These are phyloP conservation scores for Lichtheimia hyalospora DNA, from an alignment of 371 early-diverging fungal genomes.

Conservation along the genomic window DNA sequence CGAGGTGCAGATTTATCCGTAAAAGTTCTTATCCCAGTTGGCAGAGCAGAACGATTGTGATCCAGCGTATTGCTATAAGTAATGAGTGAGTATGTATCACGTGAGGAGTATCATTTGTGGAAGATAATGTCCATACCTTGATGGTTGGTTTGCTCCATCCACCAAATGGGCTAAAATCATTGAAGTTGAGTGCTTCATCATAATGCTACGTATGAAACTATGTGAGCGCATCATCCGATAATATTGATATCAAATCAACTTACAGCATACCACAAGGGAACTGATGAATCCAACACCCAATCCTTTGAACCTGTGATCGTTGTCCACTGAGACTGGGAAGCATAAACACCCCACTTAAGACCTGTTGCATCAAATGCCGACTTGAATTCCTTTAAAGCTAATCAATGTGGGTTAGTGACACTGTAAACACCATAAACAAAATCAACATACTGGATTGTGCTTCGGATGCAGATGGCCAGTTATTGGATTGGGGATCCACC, in stretches of 20 bases:
- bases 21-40: conserved; percentile 22
- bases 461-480: conserved; percentile 19
- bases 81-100: too few species aligned
- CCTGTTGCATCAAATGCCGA: conserved; percentile 13
- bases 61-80: conserved; percentile 22
- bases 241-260: neutral
- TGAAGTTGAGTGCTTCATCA: conserved; percentile 14
- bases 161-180: conserved; percentile 21
- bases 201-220: conserved; percentile 13
- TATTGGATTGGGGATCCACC: conserved; percentile 20
- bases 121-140: conserved; percentile 10
- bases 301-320: conserved; percentile 14
- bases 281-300: conserved; percentile 18
- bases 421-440: neutral
- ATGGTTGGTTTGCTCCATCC: conserved; percentile 26
- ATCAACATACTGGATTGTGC: conserved; percentile 11
- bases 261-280: conserved; percentile 27
- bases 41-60: conserved; percentile 15
- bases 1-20: conserved; percentile 1
- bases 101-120: too few species aligned
- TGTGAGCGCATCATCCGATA: neutral
- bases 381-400: conserved; percentile 19
- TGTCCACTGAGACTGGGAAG: conserved; percentile 18
- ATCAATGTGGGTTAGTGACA: neutral
- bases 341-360: conserved; percentile 27